Evolutionary conservation across 140 eudicot species (phyloP), one percentile per base, ranked within the genome.

Genomic region (Stevia rebaudiana): DNA sequence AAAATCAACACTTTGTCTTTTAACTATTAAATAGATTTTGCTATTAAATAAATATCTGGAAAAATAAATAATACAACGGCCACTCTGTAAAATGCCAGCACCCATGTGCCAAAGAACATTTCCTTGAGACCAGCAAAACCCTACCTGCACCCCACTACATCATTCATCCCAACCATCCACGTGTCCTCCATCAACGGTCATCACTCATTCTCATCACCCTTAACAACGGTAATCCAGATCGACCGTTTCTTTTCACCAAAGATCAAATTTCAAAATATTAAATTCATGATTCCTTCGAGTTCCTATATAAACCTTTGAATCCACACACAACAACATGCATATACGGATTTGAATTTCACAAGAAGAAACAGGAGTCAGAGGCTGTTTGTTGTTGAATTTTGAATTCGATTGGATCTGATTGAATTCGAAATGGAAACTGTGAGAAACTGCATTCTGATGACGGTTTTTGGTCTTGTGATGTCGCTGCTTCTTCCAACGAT

Each of bases 401-500:
- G 68, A 67, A 18, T 33, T 36, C 50, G 39, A n/a, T 28, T 28
- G 33, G 4, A 28, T 28, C 4, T 4, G 37, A 49, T 49, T 33
- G 60, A 52, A 30, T 46, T 23, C 16, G 11, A 31, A 41, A 86
- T 86, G 90, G 90, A 83, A 74, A 46, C 50, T 52, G 11, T 61
- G 69, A 81, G 85, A 74, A 60, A 78, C 46, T 67, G 65, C 39
- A 57, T 72, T 55, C 22, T 78, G 41, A 71, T 81, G 77, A 31
- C 78, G 40, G 33, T 72, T 25, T 53, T 70, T 41, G 85, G 73
- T 23, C 64, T 83, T 21, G 57, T 76, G 13, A 69, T 73, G 75
- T 69, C 87, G 18, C 44, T 83, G 36, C 48, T 73, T 11, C 72
- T 78, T 57, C 89, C 95, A 24, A 75, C 90, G 23, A 76, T 76